Evolutionary conservation across 2,329 filamentous ascomycete species (phyloP).

Genomic region (Aspergillus fijiensis): DNA sequence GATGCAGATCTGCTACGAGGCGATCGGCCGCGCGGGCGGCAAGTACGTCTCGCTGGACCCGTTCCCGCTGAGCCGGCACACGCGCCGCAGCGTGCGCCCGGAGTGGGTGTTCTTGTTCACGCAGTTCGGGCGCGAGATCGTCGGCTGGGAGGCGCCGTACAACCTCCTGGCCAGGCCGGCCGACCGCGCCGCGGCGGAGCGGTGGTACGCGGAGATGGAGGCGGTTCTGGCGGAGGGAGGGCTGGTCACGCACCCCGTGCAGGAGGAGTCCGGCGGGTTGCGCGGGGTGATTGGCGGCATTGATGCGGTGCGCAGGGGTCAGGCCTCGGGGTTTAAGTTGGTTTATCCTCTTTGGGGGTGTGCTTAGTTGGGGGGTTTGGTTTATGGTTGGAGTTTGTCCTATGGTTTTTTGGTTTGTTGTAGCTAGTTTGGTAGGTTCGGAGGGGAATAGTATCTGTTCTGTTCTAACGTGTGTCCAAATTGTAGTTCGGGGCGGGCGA

Average conservation of each 20-base stretch:
- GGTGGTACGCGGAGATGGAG: neutral
- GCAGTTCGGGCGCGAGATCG: neutral
- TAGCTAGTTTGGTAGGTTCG: too few relatives aligned
- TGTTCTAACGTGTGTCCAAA: too few relatives aligned
- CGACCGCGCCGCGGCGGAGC: neutral
- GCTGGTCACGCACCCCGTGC: neutral
- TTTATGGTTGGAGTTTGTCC: too few relatives aligned
- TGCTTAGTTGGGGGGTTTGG: too few relatives aligned
- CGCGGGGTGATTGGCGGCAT: neutral
- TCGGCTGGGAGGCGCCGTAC: constrained; percentile 6
- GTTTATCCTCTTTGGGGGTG: neutral
- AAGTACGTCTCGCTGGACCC: constrained; percentile 23
- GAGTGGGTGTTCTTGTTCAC: constrained; percentile 7
- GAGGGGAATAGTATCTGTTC: too few relatives aligned
- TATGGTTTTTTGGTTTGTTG: too few relatives aligned
- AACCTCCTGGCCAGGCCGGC: neutral
- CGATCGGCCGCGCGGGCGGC: constrained; percentile 34
- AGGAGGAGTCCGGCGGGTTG: neutral
- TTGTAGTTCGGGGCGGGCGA: too few relatives aligned
- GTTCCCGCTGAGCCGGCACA: neutral
- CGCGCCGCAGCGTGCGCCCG: constrained; percentile 4
- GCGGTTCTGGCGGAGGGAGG: neutral
- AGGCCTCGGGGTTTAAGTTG: neutral
- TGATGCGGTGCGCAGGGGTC: neutral
- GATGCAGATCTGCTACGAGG: constrained; percentile 30